Conservation (phyloP, 2,329 filamentous ascomycete species). For the Penicillium capsulatum region DNA sequence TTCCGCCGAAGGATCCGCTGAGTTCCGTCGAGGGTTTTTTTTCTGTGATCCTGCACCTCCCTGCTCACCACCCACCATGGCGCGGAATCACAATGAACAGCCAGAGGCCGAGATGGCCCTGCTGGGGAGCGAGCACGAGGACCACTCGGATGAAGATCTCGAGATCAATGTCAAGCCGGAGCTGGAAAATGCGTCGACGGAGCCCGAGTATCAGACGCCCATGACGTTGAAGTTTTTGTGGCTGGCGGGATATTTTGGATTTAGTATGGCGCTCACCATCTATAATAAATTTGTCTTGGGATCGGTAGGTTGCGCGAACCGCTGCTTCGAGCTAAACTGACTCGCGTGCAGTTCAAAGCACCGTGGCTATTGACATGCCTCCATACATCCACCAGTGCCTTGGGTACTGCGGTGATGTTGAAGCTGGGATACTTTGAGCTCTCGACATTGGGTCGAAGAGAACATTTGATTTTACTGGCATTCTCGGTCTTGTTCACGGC, state of each 20-base stretch:
- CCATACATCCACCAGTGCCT: constrained; percentile 10
- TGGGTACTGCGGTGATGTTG: constrained; percentile 13
- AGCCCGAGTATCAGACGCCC: constrained; percentile 16
- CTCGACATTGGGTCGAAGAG: constrained; percentile 8
- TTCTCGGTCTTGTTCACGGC: constrained; percentile 15
- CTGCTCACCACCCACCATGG: too few relatives aligned
- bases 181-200: neutral
- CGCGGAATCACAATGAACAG: too few relatives aligned
- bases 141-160: neutral
- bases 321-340: neutral
- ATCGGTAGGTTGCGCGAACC: constrained; percentile 5
- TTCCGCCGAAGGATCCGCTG: too few relatives aligned
- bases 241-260: constrained; percentile 13
- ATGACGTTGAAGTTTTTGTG: constrained; percentile 13
- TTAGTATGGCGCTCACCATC: constrained; percentile 16
- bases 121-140: neutral
- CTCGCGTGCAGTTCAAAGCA: constrained; percentile 9
- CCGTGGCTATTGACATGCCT: constrained; percentile 16
- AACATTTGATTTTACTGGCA: constrained; percentile 14
- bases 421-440: constrained; percentile 15
- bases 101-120: too few relatives aligned
- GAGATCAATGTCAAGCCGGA: constrained; percentile 3
- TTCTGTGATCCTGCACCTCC: too few relatives aligned
- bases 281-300: constrained; percentile 17
- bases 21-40: too few relatives aligned